A percentile compares a stretch with the other conserved stretches of the same genome.
phyloP scores from a whole-genome alignment of 176 grass and related monocot genomes.

The Bolboschoenus planiculmis region DNA sequence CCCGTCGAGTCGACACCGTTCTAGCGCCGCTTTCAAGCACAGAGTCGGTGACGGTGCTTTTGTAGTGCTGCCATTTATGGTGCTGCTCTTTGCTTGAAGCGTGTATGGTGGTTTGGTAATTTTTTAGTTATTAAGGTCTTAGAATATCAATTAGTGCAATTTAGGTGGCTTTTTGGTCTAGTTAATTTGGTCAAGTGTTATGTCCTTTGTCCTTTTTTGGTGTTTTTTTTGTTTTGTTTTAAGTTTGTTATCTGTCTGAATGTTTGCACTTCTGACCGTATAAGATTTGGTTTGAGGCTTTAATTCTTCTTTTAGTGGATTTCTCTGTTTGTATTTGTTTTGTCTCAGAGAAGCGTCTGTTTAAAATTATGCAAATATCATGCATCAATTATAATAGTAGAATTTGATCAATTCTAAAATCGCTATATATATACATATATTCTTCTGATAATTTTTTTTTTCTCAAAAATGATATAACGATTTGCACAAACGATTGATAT shows the following conservation, averaged over 20 bases:
- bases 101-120: too few relatives aligned
- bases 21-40: slow-evolving; percentile 1
- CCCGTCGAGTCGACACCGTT: slow-evolving; percentile 21
- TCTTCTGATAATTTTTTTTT: too few relatives aligned
- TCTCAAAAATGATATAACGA: neutral
- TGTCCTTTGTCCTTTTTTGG: neutral
- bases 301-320: too few relatives aligned
- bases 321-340: too few relatives aligned
- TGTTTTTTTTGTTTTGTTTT: too few relatives aligned
- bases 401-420: neutral
- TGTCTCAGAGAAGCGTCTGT: too few relatives aligned
- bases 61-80: neutral
- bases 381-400: neutral
- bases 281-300: too few relatives aligned
- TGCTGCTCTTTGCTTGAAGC: neutral
- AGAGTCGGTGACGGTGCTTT: neutral
- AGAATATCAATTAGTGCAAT: neutral
- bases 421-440: too few relatives aligned
- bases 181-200: too few relatives aligned
- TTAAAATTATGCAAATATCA: too few relatives aligned
- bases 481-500: too few relatives aligned
- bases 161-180: neutral
- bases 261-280: neutral
- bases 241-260: neutral
- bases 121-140: too few relatives aligned